Evolutionary conservation across 805 yeast species (phyloP), one percentile per base, ranked within the genome.

Genomic region (Starmerella vitae): DNA sequence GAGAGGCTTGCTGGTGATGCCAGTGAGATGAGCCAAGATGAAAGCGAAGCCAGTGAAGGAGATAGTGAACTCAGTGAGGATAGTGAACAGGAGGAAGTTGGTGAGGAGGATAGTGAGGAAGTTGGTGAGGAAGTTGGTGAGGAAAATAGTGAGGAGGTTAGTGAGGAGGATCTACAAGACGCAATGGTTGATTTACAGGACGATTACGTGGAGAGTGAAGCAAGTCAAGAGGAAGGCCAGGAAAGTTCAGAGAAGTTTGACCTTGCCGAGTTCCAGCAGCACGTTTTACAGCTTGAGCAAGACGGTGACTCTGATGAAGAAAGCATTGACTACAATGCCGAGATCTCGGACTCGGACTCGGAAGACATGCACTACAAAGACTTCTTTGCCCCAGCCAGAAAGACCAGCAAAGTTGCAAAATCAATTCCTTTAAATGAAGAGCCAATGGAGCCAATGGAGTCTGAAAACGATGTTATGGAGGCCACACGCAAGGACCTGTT

Each of bases 241-340:
- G 51, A 43, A 10, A 49, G 51, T 13, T 47, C 42, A 6, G 63
- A 75, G 5, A 78, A 85, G 49, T 88, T 88, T 55, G 75, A 82
- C 43, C 72, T 88, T 30, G 93, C 84, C 48, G 81, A 79, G 38
- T 88, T 81, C 64, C 82, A 79, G 60, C 72, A 69, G 53, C 84
- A 76, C 55, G 73, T 76, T n/a, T 53, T 80, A 30, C 79, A 71
- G 3, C 67, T 74, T 50, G 88, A 79, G 45, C 57, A 65, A 12
- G 61, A 59, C 13, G 58, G 56, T 18, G 64, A 57, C 24, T 67
- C 66, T 33, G 67, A 68, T 29, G 66, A 61, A 20, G 74, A 67
- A 25, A 63, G 63, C 15, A 58, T 71, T 22, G 72, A 70, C 48
- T 67, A 58, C 42, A 65, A 64, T 38, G 61, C 56, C n/a, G 61